These are phyloP conservation scores for Pseudozyma thailandica DNA, from an alignment of 1,284 basidiomycete species.

Conservation along the genomic window DNA sequence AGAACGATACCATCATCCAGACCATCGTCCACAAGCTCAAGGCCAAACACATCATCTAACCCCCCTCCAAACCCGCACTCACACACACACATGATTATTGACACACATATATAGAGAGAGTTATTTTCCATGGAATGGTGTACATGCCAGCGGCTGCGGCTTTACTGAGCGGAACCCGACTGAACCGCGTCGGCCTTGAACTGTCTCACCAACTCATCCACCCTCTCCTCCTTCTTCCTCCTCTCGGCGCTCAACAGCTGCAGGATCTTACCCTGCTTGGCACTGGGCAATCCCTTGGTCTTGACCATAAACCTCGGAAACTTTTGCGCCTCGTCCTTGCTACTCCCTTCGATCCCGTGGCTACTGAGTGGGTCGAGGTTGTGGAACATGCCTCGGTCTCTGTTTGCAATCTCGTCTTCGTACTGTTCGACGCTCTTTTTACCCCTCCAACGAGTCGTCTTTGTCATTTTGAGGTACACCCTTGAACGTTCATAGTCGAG, in stretches of 20 bases:
- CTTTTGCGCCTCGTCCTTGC: constrained; percentile 8
- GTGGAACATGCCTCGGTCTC: constrained; percentile 17
- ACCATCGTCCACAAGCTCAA: background rate
- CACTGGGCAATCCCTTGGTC: constrained; percentile 48
- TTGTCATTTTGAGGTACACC: constrained; percentile 61
- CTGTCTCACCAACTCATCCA: constrained; percentile 42
- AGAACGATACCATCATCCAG: constrained; percentile 14
- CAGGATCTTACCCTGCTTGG: constrained; percentile 59
- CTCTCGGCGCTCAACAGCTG: constrained; percentile 45
- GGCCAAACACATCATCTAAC: background rate
- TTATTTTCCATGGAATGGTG: background rate
- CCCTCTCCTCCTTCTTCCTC: constrained; percentile 47
- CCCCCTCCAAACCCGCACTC: background rate
- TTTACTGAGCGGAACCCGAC: background rate
- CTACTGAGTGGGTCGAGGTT: constrained; percentile 14
- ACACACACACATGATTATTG: no score
- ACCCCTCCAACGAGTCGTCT: constrained; percentile 54
- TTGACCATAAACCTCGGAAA: constrained; percentile 42
- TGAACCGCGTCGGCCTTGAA: constrained; percentile 25
- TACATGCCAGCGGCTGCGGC: background rate
- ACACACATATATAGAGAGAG: background rate
- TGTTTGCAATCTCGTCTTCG: constrained; percentile 37
- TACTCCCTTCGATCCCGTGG: constrained; percentile 15
- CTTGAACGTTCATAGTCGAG: constrained; percentile 52
- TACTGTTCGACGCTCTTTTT: constrained; percentile 40